Conservation (phyloP, 345 rosid species). For the Arabidopsis thaliana region DNA sequence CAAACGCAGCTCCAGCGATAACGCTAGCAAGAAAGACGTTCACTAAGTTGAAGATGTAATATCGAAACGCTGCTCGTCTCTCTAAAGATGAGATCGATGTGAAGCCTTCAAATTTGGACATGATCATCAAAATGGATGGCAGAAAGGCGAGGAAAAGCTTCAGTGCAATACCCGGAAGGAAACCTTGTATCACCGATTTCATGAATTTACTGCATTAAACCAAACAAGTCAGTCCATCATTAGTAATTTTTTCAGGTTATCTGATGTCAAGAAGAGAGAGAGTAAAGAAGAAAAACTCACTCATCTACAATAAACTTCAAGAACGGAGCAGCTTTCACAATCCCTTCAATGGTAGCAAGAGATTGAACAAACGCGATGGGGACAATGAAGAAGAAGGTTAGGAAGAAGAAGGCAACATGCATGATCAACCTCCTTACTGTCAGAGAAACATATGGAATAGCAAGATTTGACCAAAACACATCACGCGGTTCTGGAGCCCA, state of each 20-base stretch:
- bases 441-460: slow-evolving; percentile 86
- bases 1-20: slow-evolving; percentile 76
- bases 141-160: slow-evolving; percentile 95
- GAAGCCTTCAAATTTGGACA: slow-evolving; percentile 97
- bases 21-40: slow-evolving; percentile 90
- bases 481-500: slow-evolving; percentile 99
- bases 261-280: slow-evolving; percentile 17
- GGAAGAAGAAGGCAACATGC: slow-evolving; percentile 88
- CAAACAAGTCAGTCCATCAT: slow-evolving; percentile 16
- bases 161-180: slow-evolving; percentile 87
- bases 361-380: slow-evolving; percentile 91
- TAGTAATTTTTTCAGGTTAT: slow-evolving; percentile 11
- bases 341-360: slow-evolving; percentile 86
- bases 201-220: slow-evolving; percentile 62
- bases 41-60: slow-evolving; percentile 81
- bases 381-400: slow-evolving; percentile 93
- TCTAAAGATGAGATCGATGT: slow-evolving; percentile 75
- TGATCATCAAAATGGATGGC: slow-evolving; percentile 88
- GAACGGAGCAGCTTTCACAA: slow-evolving; percentile 73
- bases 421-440: slow-evolving; percentile 75
- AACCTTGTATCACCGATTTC: slow-evolving; percentile 81
- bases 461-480: slow-evolving; percentile 82
- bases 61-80: slow-evolving; percentile 88
- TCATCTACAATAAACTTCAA: slow-evolving; percentile 64
- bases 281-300: slow-evolving; percentile 52